Conservation (phyloP, 2,329 filamentous ascomycete species). For the Shiraia sp. region DNA sequence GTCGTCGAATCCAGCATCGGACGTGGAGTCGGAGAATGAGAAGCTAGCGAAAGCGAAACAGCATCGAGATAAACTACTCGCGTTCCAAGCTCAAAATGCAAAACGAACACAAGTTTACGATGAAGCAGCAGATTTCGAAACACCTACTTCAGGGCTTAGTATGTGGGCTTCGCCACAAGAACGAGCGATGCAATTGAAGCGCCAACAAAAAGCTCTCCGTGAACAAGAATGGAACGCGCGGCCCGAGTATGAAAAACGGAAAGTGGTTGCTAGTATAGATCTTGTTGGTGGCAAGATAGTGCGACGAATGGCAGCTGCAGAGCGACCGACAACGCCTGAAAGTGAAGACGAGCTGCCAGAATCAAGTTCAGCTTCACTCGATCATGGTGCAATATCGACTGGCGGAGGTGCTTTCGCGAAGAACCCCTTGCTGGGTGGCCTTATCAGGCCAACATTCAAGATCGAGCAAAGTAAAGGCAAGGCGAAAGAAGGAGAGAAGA, state of each 20-base stretch:
- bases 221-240: constrained; percentile 85
- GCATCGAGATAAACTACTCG: constrained; percentile 79
- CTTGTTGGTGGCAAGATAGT: constrained; percentile 77
- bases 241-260: constrained; percentile 87
- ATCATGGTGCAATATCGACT: constrained; percentile 23
- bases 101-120: constrained; percentile 82
- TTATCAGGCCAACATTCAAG: constrained; percentile 66
- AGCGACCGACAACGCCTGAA: constrained; percentile 57
- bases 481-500: constrained; percentile 43
- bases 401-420: constrained; percentile 65
- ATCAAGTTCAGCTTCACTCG: constrained; percentile 34
- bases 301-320: constrained; percentile 65
- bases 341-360: constrained; percentile 54
- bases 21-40: constrained; percentile 54
- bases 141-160: constrained; percentile 62
- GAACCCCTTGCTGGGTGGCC: constrained; percentile 67
- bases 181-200: constrained; percentile 78
- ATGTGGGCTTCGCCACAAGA: constrained; percentile 87
- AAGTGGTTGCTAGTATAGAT: constrained; percentile 83
- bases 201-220: constrained; percentile 79
- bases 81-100: constrained; percentile 85
- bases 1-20: constrained; percentile 42
- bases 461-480: constrained; percentile 59
- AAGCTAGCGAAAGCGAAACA: constrained; percentile 71
- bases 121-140: constrained; percentile 77